Evolutionary conservation across 352 stramenopile genomes (phyloP).

Genomic region (Phytophthora cryptogea): DNA sequence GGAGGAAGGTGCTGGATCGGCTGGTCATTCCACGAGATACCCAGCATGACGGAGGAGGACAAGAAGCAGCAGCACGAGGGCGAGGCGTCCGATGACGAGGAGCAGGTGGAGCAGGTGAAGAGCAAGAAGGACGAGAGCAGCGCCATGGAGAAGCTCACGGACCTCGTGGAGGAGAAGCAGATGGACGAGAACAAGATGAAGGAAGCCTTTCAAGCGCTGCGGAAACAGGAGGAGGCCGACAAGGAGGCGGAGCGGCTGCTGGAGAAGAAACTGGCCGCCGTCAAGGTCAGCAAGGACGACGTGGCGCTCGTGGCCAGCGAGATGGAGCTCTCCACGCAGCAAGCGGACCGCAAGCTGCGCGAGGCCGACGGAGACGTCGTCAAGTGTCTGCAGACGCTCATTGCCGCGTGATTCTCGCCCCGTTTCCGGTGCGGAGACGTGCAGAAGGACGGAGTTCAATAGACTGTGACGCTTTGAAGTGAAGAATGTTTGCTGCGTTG

Average conservation of each 20-base stretch:
- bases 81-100: slow-evolving; percentile 59
- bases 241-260: slow-evolving; percentile 79
- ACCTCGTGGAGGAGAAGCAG: slow-evolving; percentile 86
- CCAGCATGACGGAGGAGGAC: slow-evolving; percentile 38
- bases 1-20: neutral
- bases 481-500: neutral
- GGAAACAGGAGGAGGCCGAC: slow-evolving; percentile 83
- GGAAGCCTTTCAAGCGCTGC: slow-evolving; percentile 71
- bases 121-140: slow-evolving; percentile 84
- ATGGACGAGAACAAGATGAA: slow-evolving; percentile 92
- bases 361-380: slow-evolving; percentile 78
- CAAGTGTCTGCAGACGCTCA: slow-evolving; percentile 65
- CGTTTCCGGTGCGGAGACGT: too few relatives aligned
- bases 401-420: slow-evolving; percentile 36
- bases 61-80: slow-evolving; percentile 37
- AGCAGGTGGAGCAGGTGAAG: slow-evolving; percentile 65
- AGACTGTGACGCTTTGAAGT: slow-evolving; percentile 27
- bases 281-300: slow-evolving; percentile 86
- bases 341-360: slow-evolving; percentile 83
- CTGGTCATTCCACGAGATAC: slow-evolving; percentile 20
- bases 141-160: slow-evolving; percentile 85
- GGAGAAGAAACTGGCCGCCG: slow-evolving; percentile 78
- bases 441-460: slow-evolving; percentile 13
- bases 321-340: slow-evolving; percentile 76
- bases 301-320: slow-evolving; percentile 76